A percentile compares a stretch with the other conserved stretches of the same genome.
These are phyloP conservation scores for Syncephalastrum racemosum DNA, from an alignment of 371 early-diverging fungal species.

Conservation along the genomic window DNA sequence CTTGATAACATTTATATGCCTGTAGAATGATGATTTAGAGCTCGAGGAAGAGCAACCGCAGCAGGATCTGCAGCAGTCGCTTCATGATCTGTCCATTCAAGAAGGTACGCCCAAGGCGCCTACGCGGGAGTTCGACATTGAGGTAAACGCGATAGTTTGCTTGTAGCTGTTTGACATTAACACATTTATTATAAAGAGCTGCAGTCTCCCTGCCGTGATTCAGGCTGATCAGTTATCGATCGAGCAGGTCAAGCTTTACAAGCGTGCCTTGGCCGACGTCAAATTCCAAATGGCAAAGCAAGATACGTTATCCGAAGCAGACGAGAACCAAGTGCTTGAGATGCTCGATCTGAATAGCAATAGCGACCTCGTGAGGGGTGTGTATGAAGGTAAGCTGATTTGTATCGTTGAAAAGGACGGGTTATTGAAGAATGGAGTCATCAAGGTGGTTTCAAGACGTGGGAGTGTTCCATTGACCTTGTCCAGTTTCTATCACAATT, in stretches of 20 bases:
- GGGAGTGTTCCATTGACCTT: constrained; percentile 93
- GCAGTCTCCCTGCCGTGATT: constrained; percentile 32
- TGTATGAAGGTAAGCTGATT: constrained; percentile 73
- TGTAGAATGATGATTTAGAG: constrained; percentile 55
- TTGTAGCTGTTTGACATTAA: neutral
- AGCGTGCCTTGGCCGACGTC: constrained; percentile 80
- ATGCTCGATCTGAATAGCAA: constrained; percentile 63
- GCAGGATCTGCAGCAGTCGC: constrained; percentile 43
- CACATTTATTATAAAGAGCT: constrained; percentile 21
- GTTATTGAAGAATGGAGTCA: neutral
- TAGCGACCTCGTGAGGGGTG: constrained; percentile 80
- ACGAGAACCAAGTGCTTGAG: constrained; percentile 29
- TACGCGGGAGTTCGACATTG: constrained; percentile 37
- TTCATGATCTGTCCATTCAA: constrained; percentile 42
- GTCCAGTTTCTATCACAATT: constrained; percentile 61
- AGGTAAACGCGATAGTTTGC: constrained; percentile 19
- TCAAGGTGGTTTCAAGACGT: constrained; percentile 87
- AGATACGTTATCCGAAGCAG: constrained; percentile 51
- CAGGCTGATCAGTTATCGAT: constrained; percentile 42
- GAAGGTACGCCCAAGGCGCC: constrained; percentile 24
- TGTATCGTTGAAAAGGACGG: neutral
- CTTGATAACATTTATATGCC: neutral
- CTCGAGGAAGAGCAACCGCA: constrained; percentile 39
- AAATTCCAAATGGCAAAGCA: constrained; percentile 80
- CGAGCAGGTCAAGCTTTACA: constrained; percentile 31